Evolutionary conservation across 495 filamentous ascomycete genomes (phyloP).

Genomic region (Talaromyces ruber): DNA sequence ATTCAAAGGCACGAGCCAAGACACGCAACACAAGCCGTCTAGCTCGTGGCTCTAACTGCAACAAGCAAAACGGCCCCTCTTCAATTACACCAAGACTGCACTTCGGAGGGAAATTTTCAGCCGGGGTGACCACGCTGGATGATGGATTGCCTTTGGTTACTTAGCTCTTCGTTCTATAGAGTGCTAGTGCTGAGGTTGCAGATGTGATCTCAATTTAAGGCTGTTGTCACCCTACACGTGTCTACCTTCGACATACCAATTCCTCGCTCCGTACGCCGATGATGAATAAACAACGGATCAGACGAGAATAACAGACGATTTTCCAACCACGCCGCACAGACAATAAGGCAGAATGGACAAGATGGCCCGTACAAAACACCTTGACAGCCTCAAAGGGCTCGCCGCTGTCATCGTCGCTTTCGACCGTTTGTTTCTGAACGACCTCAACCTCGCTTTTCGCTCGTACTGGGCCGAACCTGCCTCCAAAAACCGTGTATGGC

Average conservation of each 20-base stretch:
- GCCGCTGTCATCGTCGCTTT: slow-evolving; percentile 18
- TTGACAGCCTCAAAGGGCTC: slow-evolving; percentile 21
- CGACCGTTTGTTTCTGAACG: slow-evolving; percentile 17
- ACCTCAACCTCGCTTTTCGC: slow-evolving; percentile 16
- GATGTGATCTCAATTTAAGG: neutral
- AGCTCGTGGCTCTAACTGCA: neutral
- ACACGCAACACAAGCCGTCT: neutral
- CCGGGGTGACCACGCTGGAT: neutral
- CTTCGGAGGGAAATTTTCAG: neutral
- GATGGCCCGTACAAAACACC: slow-evolving; percentile 11
- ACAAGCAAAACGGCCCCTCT: neutral
- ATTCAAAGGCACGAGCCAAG: neutral
- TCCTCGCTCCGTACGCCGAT: neutral
- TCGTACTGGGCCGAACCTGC: slow-evolving; percentile 20
- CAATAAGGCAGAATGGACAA: neutral
- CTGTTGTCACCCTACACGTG: neutral
- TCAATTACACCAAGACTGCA: neutral
- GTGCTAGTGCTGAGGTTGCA: neutral
- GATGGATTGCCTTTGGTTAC: neutral
- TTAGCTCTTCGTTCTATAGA: neutral
- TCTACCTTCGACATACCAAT: neutral
- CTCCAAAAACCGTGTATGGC: slow-evolving; percentile 32
- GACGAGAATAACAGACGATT: neutral
- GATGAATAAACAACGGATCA: neutral
- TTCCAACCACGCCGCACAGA: too few species aligned